Percentiles rank a stretch among this genome's conserved stretches.
These are phyloP conservation scores for Fusarium fracticaudum DNA, from an alignment of 2,329 filamentous ascomycete genomes.

Conservation along the genomic window DNA sequence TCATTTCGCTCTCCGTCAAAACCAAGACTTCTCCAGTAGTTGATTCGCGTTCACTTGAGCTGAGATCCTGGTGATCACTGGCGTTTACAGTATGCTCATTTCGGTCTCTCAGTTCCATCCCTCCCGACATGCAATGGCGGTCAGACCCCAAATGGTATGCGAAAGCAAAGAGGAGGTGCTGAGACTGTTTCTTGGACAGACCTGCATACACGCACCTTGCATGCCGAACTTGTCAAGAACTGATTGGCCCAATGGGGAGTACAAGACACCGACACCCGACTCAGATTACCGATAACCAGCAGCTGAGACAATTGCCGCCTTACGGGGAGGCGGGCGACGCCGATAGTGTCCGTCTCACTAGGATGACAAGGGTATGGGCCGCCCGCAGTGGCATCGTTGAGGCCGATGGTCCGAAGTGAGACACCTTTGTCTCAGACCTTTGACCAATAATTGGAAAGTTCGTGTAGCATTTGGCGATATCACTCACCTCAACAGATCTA, in stretches of 20 bases:
- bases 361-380: neutral
- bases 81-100: neutral
- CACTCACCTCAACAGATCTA: neutral
- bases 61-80: neutral
- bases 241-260: neutral
- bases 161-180: neutral
- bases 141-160: neutral
- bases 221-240: neutral
- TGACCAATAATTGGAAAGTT: neutral
- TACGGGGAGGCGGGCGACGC: neutral
- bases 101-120: neutral
- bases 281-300: neutral
- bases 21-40: neutral
- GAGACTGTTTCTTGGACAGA: neutral
- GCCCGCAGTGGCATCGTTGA: neutral
- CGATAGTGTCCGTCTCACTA: neutral
- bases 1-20: neutral
- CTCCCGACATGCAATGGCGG: neutral
- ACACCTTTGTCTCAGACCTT: neutral
- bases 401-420: neutral
- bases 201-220: neutral
- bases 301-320: neutral
- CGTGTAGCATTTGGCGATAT: accelerated
- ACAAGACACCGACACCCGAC: neutral
- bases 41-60: neutral